Evolutionary conservation across 140 eudicot genomes (phyloP).

Genomic region (Bidens hawaiensis): DNA sequence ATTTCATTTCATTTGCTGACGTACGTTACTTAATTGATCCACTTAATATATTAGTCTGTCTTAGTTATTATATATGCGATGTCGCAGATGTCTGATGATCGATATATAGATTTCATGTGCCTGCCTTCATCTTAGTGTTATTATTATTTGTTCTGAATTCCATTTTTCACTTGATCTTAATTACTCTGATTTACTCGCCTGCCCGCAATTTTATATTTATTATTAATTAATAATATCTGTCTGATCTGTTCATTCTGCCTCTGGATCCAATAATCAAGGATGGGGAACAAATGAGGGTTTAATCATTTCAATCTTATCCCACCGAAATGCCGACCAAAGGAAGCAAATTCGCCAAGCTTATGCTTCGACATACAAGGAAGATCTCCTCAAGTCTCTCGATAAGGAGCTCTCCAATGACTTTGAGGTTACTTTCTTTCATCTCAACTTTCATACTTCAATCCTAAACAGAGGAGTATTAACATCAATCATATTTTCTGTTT

Average conservation of each 20-base stretch:
- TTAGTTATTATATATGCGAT: too few relatives aligned
- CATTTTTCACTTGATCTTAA: too few relatives aligned
- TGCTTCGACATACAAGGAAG: conserved; percentile 63
- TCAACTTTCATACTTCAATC: background rate
- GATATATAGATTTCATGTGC: conserved; percentile 1
- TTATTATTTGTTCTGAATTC: background rate
- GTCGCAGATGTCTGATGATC: too few relatives aligned
- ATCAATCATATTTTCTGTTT: background rate
- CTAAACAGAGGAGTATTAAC: background rate
- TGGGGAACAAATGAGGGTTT: conserved; percentile 88
- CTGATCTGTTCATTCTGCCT: background rate
- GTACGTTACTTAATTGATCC: too few relatives aligned
- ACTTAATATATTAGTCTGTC: too few relatives aligned
- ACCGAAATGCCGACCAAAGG: conserved; percentile 63
- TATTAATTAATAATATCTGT: too few relatives aligned
- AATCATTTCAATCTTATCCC: conserved; percentile 73
- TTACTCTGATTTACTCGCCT: too few relatives aligned
- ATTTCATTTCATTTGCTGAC: background rate
- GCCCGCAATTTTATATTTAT: too few relatives aligned
- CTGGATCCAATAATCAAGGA: conserved; percentile 36
- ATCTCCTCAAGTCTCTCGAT: conserved; percentile 67
- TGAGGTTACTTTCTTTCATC: conserved; percentile 48
- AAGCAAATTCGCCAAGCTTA: conserved; percentile 47
- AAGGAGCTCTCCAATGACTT: conserved; percentile 69
- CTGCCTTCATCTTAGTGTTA: background rate